Evolutionary conservation across 441 rosid genomes (phyloP).

Genomic region (Adansonia rubrostipa): DNA sequence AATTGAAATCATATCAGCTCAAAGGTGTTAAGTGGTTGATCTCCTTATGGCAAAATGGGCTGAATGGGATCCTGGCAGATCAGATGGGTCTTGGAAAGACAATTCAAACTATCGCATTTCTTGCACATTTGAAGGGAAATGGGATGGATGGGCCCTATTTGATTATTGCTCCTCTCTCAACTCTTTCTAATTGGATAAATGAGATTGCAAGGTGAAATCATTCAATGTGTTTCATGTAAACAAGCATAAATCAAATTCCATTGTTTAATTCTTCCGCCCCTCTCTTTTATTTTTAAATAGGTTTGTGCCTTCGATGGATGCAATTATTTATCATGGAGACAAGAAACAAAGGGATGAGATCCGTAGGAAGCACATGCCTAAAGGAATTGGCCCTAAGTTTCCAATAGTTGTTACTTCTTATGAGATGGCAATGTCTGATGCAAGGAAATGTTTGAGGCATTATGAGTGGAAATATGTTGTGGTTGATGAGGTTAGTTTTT

Average conservation of each 20-base stretch:
- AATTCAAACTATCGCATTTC: constrained; percentile 91
- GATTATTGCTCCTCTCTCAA: constrained; percentile 94
- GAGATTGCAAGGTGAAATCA: constrained; percentile 72
- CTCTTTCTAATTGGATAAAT: constrained; percentile 91
- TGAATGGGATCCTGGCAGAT: constrained; percentile 97
- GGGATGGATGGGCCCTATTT: constrained; percentile 91
- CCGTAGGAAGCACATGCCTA: constrained; percentile 76
- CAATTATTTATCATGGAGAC: constrained; percentile 87
- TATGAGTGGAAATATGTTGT: constrained; percentile 91
- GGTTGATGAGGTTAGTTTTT: constrained; percentile 81
- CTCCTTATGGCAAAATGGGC: constrained; percentile 95
- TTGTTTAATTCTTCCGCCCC: not conserved
- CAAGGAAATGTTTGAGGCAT: constrained; percentile 62
- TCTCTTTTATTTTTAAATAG: constrained; percentile 40
- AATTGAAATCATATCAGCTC: constrained; percentile 83
- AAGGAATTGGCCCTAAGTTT: constrained; percentile 70
- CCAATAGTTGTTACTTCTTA: constrained; percentile 90
- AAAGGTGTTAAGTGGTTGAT: constrained; percentile 98
- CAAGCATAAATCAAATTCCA: constrained; percentile 14
- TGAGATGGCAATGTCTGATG: constrained; percentile 90
- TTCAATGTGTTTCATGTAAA: constrained; percentile 20
- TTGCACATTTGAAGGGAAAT: constrained; percentile 86
- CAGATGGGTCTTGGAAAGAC: constrained; percentile 99
- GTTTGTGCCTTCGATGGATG: constrained; percentile 75
- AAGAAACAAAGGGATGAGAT: constrained; percentile 69